Percentiles rank a stretch among this genome's conserved stretches.
Evolutionary conservation across 139 green algal genomes (phyloP).

Genomic region (Haematococcus sp.): DNA sequence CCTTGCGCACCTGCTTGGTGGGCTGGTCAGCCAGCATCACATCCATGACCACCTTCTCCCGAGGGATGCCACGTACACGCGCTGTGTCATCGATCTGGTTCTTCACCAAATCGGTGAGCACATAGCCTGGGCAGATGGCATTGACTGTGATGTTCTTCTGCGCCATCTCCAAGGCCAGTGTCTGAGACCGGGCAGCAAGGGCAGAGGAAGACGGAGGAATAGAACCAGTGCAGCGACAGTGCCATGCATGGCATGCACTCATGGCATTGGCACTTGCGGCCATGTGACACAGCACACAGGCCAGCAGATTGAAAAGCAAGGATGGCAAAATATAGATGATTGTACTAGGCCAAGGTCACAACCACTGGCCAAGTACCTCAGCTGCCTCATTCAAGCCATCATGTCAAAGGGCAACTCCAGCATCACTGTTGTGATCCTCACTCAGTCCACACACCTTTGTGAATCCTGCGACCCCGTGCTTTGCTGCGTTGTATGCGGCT

Average conservation of each 20-base stretch:
- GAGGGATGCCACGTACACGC: slow-evolving; percentile 60
- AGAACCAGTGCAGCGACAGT: too few species aligned
- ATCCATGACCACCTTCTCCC: slow-evolving; percentile 68
- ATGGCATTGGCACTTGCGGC: too few species aligned
- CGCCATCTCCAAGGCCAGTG: slow-evolving; percentile 71
- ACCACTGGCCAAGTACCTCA: too few species aligned
- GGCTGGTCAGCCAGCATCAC: slow-evolving; percentile 87
- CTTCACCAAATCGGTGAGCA: slow-evolving; percentile 63
- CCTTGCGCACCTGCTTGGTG: slow-evolving; percentile 60
- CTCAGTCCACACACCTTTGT: slow-evolving; percentile 52
- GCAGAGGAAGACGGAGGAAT: too few species aligned
- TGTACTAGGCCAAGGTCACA: too few species aligned
- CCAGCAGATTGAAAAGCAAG: too few species aligned
- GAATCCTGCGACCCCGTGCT: slow-evolving; percentile 83
- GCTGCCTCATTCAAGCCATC: too few species aligned
- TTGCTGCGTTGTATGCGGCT: slow-evolving; percentile 88
- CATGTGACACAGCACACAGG: too few species aligned
- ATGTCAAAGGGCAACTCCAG: too few species aligned
- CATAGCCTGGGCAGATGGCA: slow-evolving; percentile 70
- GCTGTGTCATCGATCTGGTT: slow-evolving; percentile 74
- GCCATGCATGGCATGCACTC: too few species aligned
- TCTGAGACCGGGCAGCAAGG: slow-evolving; percentile 24
- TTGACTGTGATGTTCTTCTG: slow-evolving; percentile 72
- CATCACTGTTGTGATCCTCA: too few species aligned
- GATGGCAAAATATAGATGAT: too few species aligned